Percentiles rank a stretch among this genome's conserved stretches.
phyloP scores from a whole-genome alignment of 2,329 filamentous ascomycete species.

The Hirsutella rhossiliensis region DNA sequence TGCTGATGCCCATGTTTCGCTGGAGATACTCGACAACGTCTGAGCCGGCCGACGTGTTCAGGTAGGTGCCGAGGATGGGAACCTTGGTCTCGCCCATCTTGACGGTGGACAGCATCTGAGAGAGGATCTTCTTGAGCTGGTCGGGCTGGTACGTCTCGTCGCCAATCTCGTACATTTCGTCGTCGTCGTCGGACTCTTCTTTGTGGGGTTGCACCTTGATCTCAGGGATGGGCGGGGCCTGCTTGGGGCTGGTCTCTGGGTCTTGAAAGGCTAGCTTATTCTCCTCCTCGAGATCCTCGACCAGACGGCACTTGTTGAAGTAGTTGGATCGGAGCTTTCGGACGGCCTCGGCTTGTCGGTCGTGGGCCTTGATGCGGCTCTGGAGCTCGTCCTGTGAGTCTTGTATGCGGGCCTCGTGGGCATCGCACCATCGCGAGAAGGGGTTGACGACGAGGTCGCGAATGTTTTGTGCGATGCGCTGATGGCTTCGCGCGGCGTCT shows the following conservation, averaged over 20 bases:
- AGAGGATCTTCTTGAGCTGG: constrained; percentile 80
- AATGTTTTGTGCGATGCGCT: constrained; percentile 93
- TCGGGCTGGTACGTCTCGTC: constrained; percentile 78
- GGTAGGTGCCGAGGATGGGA: constrained; percentile 86
- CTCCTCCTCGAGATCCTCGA: constrained; percentile 96
- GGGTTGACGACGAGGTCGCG: constrained; percentile 90
- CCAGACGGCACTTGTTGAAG: constrained; percentile 95
- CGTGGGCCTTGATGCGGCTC: constrained; percentile 78
- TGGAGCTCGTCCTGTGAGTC: constrained; percentile 94
- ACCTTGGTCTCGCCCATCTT: constrained; percentile 88
- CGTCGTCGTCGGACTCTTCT: constrained; percentile 51
- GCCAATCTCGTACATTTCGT: constrained; percentile 78
- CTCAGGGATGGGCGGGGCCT: constrained; percentile 52
- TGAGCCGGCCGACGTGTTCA: constrained; percentile 80
- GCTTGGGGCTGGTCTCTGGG: constrained; percentile 57
- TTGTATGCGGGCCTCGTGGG: constrained; percentile 81
- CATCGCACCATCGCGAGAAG: constrained; percentile 92
- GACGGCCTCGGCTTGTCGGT: constrained; percentile 79
- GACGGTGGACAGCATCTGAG: constrained; percentile 77
- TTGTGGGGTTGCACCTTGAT: constrained; percentile 73
- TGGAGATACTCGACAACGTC: constrained; percentile 96
- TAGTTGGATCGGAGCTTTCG: constrained; percentile 93
- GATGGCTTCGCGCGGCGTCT: constrained; percentile 78
- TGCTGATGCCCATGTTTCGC: constrained; percentile 71
- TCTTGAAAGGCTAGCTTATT: constrained; percentile 97